phyloP scores from a whole-genome alignment of 169 alveolate species.

The Amoebophrya sp. region DNA sequence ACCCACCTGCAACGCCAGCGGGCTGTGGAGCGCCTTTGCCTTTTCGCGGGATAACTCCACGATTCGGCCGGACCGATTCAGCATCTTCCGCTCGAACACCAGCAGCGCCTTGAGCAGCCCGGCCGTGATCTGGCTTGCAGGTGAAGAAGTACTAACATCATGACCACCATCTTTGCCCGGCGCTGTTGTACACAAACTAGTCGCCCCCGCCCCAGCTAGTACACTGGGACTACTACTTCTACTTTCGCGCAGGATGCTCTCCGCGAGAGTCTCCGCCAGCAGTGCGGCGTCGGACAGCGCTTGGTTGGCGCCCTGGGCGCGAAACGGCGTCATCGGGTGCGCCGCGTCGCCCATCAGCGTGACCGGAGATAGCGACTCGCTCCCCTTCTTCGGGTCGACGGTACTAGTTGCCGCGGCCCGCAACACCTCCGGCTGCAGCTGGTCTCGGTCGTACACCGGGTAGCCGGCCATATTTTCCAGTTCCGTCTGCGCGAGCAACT shows the following conservation, averaged over 20 bases:
- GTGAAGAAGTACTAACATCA: not conserved
- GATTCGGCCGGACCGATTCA: not conserved
- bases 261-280: not conserved
- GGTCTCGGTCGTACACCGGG: not conserved
- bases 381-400: not conserved
- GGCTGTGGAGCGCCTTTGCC: not conserved
- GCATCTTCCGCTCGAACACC: not conserved
- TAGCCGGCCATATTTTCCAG: not conserved
- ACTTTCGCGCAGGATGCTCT: not conserved
- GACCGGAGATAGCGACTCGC: no score
- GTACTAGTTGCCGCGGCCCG: not conserved
- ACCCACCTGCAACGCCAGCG: not conserved
- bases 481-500: not conserved
- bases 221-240: not conserved
- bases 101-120: not conserved
- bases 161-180: not conserved
- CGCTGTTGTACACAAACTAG: not conserved
- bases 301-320: not conserved
- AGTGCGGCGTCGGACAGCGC: not conserved
- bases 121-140: not conserved
- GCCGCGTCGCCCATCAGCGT: not conserved
- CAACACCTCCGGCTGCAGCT: not conserved
- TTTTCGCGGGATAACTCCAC: not conserved
- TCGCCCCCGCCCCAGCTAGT: not conserved
- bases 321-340: not conserved